Percentiles rank a stretch among this genome's conserved stretches.
Evolutionary conservation across 2,329 filamentous ascomycete species (phyloP).

Genomic region (Fusarium nygamai): DNA sequence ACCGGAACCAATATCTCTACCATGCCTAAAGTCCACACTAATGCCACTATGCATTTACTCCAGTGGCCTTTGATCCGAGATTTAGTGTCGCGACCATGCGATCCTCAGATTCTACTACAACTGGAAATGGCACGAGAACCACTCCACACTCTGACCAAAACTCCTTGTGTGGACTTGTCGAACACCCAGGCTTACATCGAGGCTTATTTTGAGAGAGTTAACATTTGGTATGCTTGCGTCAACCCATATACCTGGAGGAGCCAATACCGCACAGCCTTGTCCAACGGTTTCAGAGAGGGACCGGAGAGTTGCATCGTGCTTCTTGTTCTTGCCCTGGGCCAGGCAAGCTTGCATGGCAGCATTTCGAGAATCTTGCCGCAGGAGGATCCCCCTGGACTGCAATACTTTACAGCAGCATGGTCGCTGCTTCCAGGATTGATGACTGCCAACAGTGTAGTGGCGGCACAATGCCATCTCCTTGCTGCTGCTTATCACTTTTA

Average conservation of each 20-base stretch:
- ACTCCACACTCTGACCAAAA: conserved; percentile 72
- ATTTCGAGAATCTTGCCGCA: conserved; percentile 76
- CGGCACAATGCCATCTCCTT: conserved; percentile 82
- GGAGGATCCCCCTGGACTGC: conserved; percentile 77
- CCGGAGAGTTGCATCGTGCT: conserved; percentile 85
- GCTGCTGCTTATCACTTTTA: conserved; percentile 87
- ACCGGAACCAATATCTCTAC: conserved; percentile 76
- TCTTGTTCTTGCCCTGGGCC: conserved; percentile 79
- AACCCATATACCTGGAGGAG: conserved; percentile 83
- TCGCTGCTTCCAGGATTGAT: conserved; percentile 79
- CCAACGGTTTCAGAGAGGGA: conserved; percentile 79
- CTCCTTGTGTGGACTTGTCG: conserved; percentile 74
- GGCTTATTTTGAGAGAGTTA: conserved; percentile 83
- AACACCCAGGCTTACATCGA: conserved; percentile 80
- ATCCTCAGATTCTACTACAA: conserved; percentile 83
- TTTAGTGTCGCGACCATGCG: conserved; percentile 79
- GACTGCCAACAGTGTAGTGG: conserved; percentile 80
- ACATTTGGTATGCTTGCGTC: conserved; percentile 87
- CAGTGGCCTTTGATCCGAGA: conserved; percentile 85
- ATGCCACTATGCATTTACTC: conserved; percentile 79
- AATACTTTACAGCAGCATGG: conserved; percentile 86
- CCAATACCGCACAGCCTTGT: conserved; percentile 79
- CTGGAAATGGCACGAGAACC: conserved; percentile 83
- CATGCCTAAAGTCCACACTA: conserved; percentile 87
- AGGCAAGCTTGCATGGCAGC: conserved; percentile 78